Base-by-base conservation (phyloP, 768 basidiomycete genomes). In the Suillus alpinus region DNA sequence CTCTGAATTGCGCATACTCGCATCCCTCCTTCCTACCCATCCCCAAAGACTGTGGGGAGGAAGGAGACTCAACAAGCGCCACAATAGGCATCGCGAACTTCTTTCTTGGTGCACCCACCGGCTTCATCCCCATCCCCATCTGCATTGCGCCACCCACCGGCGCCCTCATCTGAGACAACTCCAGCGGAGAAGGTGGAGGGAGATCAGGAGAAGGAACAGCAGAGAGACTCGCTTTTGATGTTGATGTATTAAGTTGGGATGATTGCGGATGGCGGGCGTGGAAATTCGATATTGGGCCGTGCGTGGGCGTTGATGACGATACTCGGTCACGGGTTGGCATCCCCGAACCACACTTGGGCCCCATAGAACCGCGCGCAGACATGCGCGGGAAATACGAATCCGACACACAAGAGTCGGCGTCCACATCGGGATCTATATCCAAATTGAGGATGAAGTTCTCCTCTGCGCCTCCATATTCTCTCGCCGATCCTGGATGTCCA, bases 391-490 rank as follows among this genome's bases (percentile, higher is more conserved):
- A 64, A 47, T 64, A 62, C 1, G 61, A 61, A 23, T 62, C 47
- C 1, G 37, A 12, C 1, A 26, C 58, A 13, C 14, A 4, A 4
- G 58, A 29, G 12, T n/a, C 31, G 3, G 49, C 37, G 36, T 65
- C 63, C 4, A 62, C 58, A 7, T 64, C 63, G 9, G 57, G 43
- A 37, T 62, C 63, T 1, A 59, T 37, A 39, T 65, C 63, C 31
- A 57, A 26, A 37, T 65, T 65, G 2, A 63, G 49, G 2, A 63
- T 36, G 8, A 65, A 62, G 6, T 14, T 32, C 4, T 18, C 32
- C 7, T 26, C 41, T 26, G 36, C 6, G 29, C 26, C 26, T 46
- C 32, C 32, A 32, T 32, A 32, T 7, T 32, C 32, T 7, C 32
- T 32, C 32, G 6, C 32, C 32, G 4, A 5, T 5, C 32, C 32